phyloP scores from a whole-genome alignment of 257 asterid genomes.

The Cordia subcordata region DNA sequence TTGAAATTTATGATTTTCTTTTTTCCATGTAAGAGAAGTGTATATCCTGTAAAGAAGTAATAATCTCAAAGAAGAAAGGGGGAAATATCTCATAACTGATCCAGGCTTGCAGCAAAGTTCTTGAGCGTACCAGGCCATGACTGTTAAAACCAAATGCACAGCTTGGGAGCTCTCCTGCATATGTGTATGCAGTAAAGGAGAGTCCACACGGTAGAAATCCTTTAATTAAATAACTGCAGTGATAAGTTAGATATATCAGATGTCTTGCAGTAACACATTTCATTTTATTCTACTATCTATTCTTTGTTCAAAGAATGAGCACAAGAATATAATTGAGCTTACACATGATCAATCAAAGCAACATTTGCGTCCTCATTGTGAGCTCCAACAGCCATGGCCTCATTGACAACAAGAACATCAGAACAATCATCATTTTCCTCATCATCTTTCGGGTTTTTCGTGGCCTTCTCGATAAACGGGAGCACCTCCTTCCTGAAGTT shows the following conservation, averaged over 20 bases:
- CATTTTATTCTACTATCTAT: not conserved
- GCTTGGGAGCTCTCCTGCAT: conserved; percentile 96
- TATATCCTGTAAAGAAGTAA: no score
- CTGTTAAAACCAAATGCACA: conserved; percentile 87
- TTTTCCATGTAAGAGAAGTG: no score
- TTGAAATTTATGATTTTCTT: no score
- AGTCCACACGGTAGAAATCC: conserved; percentile 42
- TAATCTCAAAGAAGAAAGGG: no score
- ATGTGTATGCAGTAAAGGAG: conserved; percentile 77
- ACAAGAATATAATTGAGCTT: conserved; percentile 12
- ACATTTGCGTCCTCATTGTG: conserved; percentile 94
- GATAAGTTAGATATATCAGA: no score
- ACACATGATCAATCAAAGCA: conserved; percentile 83
- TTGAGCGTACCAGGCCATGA: conserved; percentile 59
- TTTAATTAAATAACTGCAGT: conserved; percentile 59
- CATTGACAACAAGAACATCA: conserved; percentile 62
- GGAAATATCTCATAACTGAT: no score
- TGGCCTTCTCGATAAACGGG: conserved; percentile 43
- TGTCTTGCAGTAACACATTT: not conserved
- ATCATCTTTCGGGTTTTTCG: conserved; percentile 12
- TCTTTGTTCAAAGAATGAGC: not conserved
- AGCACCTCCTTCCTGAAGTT: conserved; percentile 87
- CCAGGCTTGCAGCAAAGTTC: no score
- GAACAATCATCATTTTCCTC: conserved; percentile 64
- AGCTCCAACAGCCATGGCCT: conserved; percentile 75